Base-by-base conservation (phyloP, 78 protist species). In the Emiliania huxleyi region DNA sequence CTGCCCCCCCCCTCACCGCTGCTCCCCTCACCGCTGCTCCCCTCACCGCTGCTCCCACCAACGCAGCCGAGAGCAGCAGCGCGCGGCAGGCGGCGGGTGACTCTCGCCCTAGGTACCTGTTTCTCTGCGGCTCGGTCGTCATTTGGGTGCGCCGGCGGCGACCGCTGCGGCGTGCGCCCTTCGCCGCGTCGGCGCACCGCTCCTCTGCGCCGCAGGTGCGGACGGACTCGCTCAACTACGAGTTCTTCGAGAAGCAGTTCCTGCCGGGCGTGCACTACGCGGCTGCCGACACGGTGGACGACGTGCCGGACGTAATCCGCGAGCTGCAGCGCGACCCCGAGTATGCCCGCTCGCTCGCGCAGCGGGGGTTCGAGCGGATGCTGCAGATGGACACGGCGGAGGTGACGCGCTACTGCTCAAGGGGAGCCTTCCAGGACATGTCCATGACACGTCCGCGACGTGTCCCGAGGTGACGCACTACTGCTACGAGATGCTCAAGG, bases 211-310 rank as follows among this genome's bases (percentile, higher is more conserved):
- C 37, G n/a, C n/a, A 69, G 75, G 81, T 71, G 12, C 44, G 85
- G 29, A 37, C 4, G 22, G 85, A 40, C 46, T 77, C 85, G 85
- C 85, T 77, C 49, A 77, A 77, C 29, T 19, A 21, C 46, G 85
- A 77, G 40, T 77, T 77, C 85, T 77, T 77, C 29, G 85, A 77
- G 85, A 19, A 48, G 48, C 85, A 77, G 25, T 77, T 77, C 46
- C 6, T 77, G 85, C 85, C 85, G 12, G 85, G 85, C 42, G 46
- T 77, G 35, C 85, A 77, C 46, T 77, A 77, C 46, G 85, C 85
- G 42, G 18, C 85, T 2, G 85, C 23, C 49, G 85, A 77, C 29
- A 77, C 85, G 15, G 85, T 77, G 18, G 85, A 37, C n/a, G 48
- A 77, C 35, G 26, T 77, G 33, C 85, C 85, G 3, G 46, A 8